These are phyloP conservation scores for Fusarium fracticaudum DNA, from an alignment of 2,329 filamentous ascomycete species.

Conservation along the genomic window DNA sequence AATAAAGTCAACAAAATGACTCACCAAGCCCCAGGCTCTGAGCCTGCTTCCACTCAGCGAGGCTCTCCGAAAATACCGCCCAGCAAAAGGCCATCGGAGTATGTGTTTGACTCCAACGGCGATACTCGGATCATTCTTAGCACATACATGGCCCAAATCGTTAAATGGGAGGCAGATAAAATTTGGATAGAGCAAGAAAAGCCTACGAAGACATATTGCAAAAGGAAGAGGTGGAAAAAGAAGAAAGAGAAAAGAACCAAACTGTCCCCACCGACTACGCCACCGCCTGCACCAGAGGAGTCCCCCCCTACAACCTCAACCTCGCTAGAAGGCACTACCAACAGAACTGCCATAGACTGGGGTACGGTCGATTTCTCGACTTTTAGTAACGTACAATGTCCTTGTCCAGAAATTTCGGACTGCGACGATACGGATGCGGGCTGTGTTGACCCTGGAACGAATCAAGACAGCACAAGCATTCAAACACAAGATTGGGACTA, in stretches of 20 bases:
- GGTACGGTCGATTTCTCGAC: too few relatives aligned
- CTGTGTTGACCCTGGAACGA: rapidly evolving
- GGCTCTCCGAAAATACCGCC: rapidly evolving
- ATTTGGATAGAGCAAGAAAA: rapidly evolving
- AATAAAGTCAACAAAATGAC: background rate
- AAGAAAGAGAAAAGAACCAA: too few relatives aligned
- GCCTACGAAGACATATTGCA: too few relatives aligned
- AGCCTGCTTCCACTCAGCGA: rapidly evolving
- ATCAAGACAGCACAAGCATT: rapidly evolving
- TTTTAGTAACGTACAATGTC: too few relatives aligned
- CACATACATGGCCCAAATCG: rapidly evolving
- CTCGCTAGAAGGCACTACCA: rapidly evolving
- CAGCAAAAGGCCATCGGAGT: background rate
- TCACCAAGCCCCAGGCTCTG: background rate
- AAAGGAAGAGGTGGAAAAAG: rapidly evolving
- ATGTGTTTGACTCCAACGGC: background rate
- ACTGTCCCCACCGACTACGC: background rate
- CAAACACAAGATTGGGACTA: rapidly evolving
- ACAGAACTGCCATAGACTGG: too few relatives aligned
- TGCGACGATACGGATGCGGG: rapidly evolving
- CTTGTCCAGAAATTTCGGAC: too few relatives aligned
- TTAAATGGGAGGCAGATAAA: background rate
- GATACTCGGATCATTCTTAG: background rate
- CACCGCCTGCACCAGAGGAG: rapidly evolving
- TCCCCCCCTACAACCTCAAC: rapidly evolving